A percentile compares a stretch with the other conserved stretches of the same genome.
These are phyloP conservation scores for Arthrobotrys entomopaga DNA, from an alignment of 2,329 filamentous ascomycete species.

Conservation along the genomic window DNA sequence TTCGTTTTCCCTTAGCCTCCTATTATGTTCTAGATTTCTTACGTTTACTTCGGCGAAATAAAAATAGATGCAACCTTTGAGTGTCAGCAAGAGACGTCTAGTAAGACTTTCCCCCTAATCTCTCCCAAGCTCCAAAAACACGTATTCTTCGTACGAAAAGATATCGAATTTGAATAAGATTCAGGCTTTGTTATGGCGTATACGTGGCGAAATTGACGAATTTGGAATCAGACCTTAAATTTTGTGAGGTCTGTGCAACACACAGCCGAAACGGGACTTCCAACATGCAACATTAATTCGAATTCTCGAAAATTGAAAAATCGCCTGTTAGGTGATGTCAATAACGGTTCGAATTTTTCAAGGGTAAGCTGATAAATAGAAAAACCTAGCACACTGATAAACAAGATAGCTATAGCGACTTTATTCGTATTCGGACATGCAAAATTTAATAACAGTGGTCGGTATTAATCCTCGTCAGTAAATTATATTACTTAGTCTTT, in stretches of 20 bases:
- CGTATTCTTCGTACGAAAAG: constrained; percentile 14
- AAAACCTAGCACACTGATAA: too few relatives aligned
- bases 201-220: background rate
- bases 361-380: too few relatives aligned
- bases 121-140: background rate
- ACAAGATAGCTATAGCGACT: too few relatives aligned
- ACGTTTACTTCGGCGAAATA: constrained; percentile 5
- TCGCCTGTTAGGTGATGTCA: background rate
- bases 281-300: background rate
- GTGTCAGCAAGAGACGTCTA: background rate
- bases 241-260: background rate
- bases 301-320: background rate
- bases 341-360: too few relatives aligned
- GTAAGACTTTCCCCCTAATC: background rate
- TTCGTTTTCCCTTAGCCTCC: background rate
- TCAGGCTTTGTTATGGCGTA: background rate
- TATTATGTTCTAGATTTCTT: background rate
- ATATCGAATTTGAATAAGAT: constrained; percentile 7
- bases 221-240: constrained; percentile 3
- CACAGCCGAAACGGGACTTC: background rate
- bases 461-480: too few relatives aligned
- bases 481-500: too few relatives aligned
- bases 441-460: too few relatives aligned
- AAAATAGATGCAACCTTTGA: constrained; percentile 3
- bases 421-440: too few relatives aligned